Percentiles rank a stretch among this genome's conserved stretches.
Evolutionary conservation across 2,329 filamentous ascomycete genomes (phyloP).

Genomic region (Verticillium zaregamsianum): DNA sequence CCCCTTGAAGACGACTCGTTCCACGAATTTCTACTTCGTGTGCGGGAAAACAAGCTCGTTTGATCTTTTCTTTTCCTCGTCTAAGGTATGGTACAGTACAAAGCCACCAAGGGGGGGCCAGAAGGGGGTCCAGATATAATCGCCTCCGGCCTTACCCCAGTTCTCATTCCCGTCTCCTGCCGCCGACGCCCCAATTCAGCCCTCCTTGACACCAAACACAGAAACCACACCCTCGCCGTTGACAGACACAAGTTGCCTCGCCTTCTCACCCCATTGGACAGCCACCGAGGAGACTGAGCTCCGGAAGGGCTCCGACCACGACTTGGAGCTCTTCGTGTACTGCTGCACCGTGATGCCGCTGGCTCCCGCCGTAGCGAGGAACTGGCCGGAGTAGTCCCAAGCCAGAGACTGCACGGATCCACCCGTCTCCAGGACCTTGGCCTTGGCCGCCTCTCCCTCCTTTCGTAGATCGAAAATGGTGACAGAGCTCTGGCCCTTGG

Average conservation of each 20-base stretch:
- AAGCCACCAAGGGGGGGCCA: background rate
- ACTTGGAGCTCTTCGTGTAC: conserved; percentile 81
- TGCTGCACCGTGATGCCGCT: conserved; percentile 83
- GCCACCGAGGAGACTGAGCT: conserved; percentile 70
- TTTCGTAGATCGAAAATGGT: conserved; percentile 92
- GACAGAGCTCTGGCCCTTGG: conserved; percentile 71
- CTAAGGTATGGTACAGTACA: background rate
- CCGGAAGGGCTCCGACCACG: conserved; percentile 81
- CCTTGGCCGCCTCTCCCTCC: conserved; percentile 73
- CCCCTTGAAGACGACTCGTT: no score
- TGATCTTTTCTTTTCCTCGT: background rate
- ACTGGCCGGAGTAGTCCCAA: conserved; percentile 97
- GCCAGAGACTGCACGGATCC: conserved; percentile 69
- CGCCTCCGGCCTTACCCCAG: background rate
- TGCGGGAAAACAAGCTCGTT: background rate
- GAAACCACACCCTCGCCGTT: conserved; percentile 72
- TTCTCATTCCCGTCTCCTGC: background rate
- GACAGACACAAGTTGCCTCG: conserved; percentile 69
- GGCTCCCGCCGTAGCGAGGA: conserved; percentile 75
- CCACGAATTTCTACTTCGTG: background rate
- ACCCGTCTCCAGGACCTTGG: conserved; percentile 83
- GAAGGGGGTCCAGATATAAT: background rate
- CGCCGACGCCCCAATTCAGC: background rate
- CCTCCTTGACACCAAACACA: conserved; percentile 57
- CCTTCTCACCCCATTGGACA: conserved; percentile 73